These are phyloP conservation scores for Fraxinus cuspidata DNA, from an alignment of 257 asterid genomes.

Conservation along the genomic window DNA sequence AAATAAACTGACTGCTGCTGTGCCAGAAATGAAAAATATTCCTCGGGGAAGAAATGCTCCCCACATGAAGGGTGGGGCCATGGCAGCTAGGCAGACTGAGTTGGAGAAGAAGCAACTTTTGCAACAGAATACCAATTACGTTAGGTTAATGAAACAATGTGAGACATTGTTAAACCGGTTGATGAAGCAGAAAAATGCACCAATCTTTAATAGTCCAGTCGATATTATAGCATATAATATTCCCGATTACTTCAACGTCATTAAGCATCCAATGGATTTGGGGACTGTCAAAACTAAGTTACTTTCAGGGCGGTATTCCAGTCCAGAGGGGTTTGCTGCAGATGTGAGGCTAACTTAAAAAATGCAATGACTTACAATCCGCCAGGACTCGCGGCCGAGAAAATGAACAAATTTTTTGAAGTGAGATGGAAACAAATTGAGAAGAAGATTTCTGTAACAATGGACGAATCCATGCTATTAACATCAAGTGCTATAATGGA, in stretches of 20 bases:
- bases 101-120: slow-evolving; percentile 32
- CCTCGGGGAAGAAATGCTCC: slow-evolving; percentile 56
- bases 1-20: slow-evolving; percentile 28
- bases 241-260: slow-evolving; percentile 68
- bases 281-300: slow-evolving; percentile 69
- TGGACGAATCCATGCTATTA: slow-evolving; percentile 43
- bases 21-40: slow-evolving; percentile 48
- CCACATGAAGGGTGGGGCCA: slow-evolving; percentile 50
- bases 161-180: slow-evolving; percentile 53
- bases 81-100: slow-evolving; percentile 39
- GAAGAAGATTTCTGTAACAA: slow-evolving; percentile 52
- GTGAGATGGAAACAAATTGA: slow-evolving; percentile 71
- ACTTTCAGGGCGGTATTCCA: slow-evolving; percentile 51
- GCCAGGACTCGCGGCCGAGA: slow-evolving; percentile 53
- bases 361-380: slow-evolving; percentile 86
- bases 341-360: slow-evolving; percentile 75
- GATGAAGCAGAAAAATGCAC: slow-evolving; percentile 56
- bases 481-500: slow-evolving; percentile 45
- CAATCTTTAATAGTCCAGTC: slow-evolving; percentile 76
- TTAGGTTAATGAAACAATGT: slow-evolving; percentile 66
- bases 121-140: slow-evolving; percentile 38
- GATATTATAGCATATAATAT: slow-evolving; percentile 61
- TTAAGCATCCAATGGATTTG: slow-evolving; percentile 92
- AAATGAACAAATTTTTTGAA: slow-evolving; percentile 57
- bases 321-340: slow-evolving; percentile 63